Conservation (phyloP, 306 rosid genomes). For the Prunus campanulata region DNA sequence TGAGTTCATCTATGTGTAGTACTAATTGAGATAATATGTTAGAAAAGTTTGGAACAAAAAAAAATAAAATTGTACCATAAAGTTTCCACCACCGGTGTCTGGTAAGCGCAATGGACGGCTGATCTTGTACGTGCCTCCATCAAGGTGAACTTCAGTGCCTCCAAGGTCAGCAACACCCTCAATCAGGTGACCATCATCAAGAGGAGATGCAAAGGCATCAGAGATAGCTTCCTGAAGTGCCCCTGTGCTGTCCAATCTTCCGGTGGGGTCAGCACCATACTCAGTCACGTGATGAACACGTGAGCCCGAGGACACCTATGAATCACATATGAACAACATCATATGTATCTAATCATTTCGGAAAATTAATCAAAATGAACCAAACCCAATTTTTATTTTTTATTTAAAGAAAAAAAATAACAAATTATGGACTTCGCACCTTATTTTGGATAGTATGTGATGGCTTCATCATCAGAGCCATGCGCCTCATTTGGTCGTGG, state of each 20-base stretch:
- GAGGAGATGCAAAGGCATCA: conserved; percentile 21
- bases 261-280: conserved; percentile 47
- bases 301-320: conserved; percentile 4
- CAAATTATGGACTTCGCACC: not conserved
- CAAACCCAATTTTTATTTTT: not conserved
- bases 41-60: conserved; percentile 10
- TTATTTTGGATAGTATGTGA: not conserved
- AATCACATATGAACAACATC: not conserved
- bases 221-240: conserved; percentile 35
- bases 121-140: conserved; percentile 45
- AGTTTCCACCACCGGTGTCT: conserved; percentile 22
- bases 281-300: conserved; percentile 34
- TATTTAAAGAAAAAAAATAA: not conserved
- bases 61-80: conserved; percentile 20
- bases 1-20: not conserved
- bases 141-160: conserved; percentile 38
- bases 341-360: not conserved
- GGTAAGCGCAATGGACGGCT: conserved; percentile 40
- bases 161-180: conserved; percentile 38
- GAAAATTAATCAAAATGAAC: not conserved
- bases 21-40: too few relatives aligned
- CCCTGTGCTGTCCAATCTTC: conserved; percentile 38
- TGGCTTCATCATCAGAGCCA: conserved; percentile 13
- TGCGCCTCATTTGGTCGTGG: conserved; percentile 15
- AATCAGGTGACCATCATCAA: conserved; percentile 25